These are phyloP conservation scores for Cercospora sp. DNA, from an alignment of 2,329 filamentous ascomycete genomes.

Conservation along the genomic window DNA sequence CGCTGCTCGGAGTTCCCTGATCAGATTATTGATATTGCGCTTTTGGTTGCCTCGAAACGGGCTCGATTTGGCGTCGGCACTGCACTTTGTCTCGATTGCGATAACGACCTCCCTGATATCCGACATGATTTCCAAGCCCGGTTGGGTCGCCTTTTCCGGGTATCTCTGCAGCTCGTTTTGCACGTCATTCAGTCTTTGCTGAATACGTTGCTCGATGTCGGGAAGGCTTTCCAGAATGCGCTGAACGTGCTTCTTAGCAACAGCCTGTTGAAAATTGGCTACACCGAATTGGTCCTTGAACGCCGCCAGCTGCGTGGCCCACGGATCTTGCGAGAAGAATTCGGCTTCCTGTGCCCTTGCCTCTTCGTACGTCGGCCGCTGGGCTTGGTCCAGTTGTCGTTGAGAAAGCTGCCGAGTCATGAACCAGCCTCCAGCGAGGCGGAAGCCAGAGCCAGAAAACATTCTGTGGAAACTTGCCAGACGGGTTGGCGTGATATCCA, in stretches of 20 bases:
- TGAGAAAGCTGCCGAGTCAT: constrained; percentile 67
- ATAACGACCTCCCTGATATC: constrained; percentile 61
- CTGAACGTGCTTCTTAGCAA: constrained; percentile 53
- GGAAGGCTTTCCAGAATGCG: constrained; percentile 48
- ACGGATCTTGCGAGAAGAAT: constrained; percentile 55
- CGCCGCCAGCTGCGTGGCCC: constrained; percentile 45
- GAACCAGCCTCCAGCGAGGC: constrained; percentile 73
- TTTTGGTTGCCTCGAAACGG: constrained; percentile 47
- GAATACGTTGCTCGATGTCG: constrained; percentile 47
- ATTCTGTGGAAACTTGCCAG: constrained; percentile 22
- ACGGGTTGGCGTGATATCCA: constrained; percentile 49
- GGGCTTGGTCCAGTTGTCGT: constrained; percentile 48
- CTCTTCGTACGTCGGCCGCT: constrained; percentile 45
- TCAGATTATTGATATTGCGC: constrained; percentile 54
- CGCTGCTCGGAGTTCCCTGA: constrained; percentile 40
- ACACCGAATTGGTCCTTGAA: constrained; percentile 56
- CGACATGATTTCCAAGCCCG: constrained; percentile 64
- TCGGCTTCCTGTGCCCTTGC: constrained; percentile 52
- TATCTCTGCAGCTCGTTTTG: constrained; percentile 58
- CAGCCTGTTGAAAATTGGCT: constrained; percentile 48
- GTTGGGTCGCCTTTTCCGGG: constrained; percentile 64
- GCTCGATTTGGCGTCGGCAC: constrained; percentile 47
- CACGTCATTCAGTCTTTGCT: constrained; percentile 53
- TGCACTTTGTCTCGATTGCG: constrained; percentile 56
- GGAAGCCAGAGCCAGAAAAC: constrained; percentile 62